Evolutionary conservation across 2,329 filamentous ascomycete species (phyloP).

Genomic region (Monosporascus ibericus): DNA sequence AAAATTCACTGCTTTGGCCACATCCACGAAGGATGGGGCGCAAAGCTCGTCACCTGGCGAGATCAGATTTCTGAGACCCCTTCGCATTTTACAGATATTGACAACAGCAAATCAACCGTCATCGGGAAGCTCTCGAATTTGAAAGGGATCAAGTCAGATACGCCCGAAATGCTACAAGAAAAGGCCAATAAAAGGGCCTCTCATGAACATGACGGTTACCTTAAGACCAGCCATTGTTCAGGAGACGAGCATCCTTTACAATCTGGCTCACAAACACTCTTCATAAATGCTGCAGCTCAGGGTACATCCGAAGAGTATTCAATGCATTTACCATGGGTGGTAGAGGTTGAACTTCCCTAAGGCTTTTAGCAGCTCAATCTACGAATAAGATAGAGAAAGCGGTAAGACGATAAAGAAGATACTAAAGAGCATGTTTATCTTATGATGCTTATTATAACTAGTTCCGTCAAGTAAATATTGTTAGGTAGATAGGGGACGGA

Average conservation of each 20-base stretch:
- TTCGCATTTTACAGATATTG: conserved; percentile 36
- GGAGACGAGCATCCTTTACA: conserved; percentile 25
- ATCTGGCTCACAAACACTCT: conserved; percentile 44
- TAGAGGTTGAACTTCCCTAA: conserved; percentile 44
- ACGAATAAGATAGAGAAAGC: no score
- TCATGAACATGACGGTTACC: conserved; percentile 23
- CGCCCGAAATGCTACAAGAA: conserved; percentile 2
- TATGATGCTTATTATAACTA: no score
- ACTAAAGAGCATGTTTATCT: no score
- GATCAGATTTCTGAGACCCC: conserved; percentile 17
- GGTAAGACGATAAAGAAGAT: no score
- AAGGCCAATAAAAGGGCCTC: conserved; percentile 12
- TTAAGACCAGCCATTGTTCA: conserved; percentile 34
- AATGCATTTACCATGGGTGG: conserved; percentile 45
- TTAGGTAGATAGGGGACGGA: no score
- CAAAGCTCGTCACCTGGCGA: conserved; percentile 46
- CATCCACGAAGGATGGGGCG: conserved; percentile 56
- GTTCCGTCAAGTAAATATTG: no score
- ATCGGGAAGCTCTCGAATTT: conserved; percentile 29
- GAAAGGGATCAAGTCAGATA: conserved; percentile 15
- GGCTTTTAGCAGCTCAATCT: no score
- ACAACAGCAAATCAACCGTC: conserved; percentile 31
- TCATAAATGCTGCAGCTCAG: conserved; percentile 55
- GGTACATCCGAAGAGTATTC: conserved; percentile 30
- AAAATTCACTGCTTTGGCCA: conserved; percentile 52